These are phyloP conservation scores for Talaromyces liani DNA, from an alignment of 495 filamentous ascomycete genomes.

Conservation along the genomic window DNA sequence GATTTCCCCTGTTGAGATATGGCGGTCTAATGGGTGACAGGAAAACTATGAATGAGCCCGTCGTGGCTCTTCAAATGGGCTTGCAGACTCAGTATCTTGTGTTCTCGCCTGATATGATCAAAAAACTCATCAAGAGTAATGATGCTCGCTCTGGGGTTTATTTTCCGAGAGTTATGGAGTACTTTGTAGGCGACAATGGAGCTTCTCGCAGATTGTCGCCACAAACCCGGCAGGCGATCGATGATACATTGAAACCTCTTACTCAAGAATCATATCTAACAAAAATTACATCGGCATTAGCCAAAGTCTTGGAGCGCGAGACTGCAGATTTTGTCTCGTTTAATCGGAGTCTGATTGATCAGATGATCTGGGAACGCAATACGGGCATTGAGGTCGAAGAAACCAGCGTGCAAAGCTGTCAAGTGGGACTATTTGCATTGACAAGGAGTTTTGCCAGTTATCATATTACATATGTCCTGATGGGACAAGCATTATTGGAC, in stretches of 20 bases:
- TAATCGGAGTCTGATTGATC: slow-evolving; percentile 50
- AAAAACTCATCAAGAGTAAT: slow-evolving; percentile 32
- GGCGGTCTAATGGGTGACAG: slow-evolving; percentile 17
- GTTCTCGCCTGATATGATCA: slow-evolving; percentile 41
- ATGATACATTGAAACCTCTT: slow-evolving; percentile 29
- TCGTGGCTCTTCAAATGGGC: slow-evolving; percentile 47
- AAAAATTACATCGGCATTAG: slow-evolving; percentile 26
- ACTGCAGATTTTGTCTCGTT: slow-evolving; percentile 50
- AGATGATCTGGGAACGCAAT: slow-evolving; percentile 52
- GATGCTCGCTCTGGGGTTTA: slow-evolving; percentile 24
- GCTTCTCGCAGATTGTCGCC: slow-evolving; percentile 25
- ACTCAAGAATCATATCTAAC: slow-evolving; percentile 36
- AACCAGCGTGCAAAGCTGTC: slow-evolving; percentile 29
- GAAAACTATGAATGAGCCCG: slow-evolving; percentile 31
- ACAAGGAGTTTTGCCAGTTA: slow-evolving; percentile 48
- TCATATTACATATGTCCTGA: slow-evolving; percentile 40
- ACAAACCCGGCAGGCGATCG: slow-evolving; percentile 25
- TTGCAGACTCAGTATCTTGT: slow-evolving; percentile 44
- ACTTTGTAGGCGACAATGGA: slow-evolving; percentile 43
- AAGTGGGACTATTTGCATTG: slow-evolving; percentile 45
- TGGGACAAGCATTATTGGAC: slow-evolving; percentile 48
- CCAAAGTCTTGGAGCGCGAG: slow-evolving; percentile 28
- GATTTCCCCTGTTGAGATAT: background rate
- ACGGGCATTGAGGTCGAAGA: slow-evolving; percentile 27
- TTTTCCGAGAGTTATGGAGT: slow-evolving; percentile 32